Evolutionary conservation across 1,284 basidiomycete species (phyloP), one percentile per base, ranked within the genome.

Genomic region (Wallemia hederae): DNA sequence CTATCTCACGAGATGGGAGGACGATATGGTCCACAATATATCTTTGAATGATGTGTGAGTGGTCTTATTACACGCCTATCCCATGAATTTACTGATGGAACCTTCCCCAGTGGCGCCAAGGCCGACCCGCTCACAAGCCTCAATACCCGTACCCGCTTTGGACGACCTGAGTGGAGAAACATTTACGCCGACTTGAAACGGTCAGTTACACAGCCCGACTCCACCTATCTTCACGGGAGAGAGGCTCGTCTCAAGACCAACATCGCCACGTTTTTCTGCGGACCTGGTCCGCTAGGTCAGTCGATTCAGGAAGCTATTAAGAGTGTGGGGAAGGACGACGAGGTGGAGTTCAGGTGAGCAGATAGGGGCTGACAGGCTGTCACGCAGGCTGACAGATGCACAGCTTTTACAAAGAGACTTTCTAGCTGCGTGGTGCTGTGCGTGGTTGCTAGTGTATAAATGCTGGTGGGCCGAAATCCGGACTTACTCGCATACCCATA

Each of bases 1-100:
- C 65, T 91, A 88, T 70, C 76, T 90, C 60, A 91, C 87, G 1
- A 84, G 83, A 74, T 79, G 90, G 65, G 75, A 76, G 62, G 79
- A 83, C 66, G 82, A 87, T 70, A 85, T 84, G 78, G 75, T 90
- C 55, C 85, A 83, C 80, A 90, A 90, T 70, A 86, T 91, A 64
- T 80, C 82, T 5, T 78, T 91, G 64, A 88, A 90, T 66, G 81
- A 84, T 61, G 29, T 31, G 56, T 59, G 17, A 17, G 26, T 61
- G 59, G 31, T 56, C 1, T 27, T 27, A 26, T 56, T 24, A 27
- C 25, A 26, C 2, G 24, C 5, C 29, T 22, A 56, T 17, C 19
- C n/a, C 25, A 7, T 22, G n/a, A 24, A 14, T 14, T n/a, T n/a
- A 59, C 62, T 65, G 62, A 66, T 65, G 80, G 80, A n/a, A 81